Conservation (phyloP, 2,329 filamentous ascomycete genomes). For the Pseudocercospora pini-densiflorae region DNA sequence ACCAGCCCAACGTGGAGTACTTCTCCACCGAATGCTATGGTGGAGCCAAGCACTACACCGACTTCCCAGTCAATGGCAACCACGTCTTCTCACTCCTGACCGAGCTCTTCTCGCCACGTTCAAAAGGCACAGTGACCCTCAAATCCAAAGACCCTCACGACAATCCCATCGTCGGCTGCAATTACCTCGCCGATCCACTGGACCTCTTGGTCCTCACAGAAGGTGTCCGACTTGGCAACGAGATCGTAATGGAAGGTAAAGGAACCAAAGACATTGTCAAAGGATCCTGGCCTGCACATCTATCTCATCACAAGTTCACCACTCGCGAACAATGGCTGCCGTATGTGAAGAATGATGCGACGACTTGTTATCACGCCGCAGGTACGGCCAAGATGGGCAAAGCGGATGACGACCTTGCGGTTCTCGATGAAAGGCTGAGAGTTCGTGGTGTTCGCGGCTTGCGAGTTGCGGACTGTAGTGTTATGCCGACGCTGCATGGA, state of each 20-base stretch:
- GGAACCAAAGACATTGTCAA: conserved; percentile 9
- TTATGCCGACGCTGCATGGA: conserved; percentile 57
- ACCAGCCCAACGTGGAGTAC: conserved; percentile 65
- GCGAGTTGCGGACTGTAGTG: conserved; percentile 58
- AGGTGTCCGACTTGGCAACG: conserved; percentile 9
- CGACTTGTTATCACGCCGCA: conserved; percentile 56
- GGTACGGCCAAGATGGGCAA: conserved; percentile 62
- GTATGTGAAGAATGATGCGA: conserved; percentile 13
- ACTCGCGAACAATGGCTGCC: conserved; percentile 9
- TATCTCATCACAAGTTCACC: neutral
- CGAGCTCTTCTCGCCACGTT: conserved; percentile 10
- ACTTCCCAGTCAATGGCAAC: conserved; percentile 4
- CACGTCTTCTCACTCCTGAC: conserved; percentile 16
- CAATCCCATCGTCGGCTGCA: conserved; percentile 9
- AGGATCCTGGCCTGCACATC: conserved; percentile 2
- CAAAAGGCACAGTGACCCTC: neutral
- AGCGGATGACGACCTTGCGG: conserved; percentile 52
- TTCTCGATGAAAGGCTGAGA: conserved; percentile 57
- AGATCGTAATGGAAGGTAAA: conserved; percentile 11
- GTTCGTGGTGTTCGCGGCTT: conserved; percentile 58
- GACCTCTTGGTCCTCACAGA: conserved; percentile 13
- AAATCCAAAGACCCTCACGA: conserved; percentile 7
- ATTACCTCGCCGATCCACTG: conserved; percentile 9
- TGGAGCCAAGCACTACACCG: neutral
- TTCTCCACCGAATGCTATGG: conserved; percentile 59